Evolutionary conservation across 352 stramenopile genomes (phyloP), one percentile per base, ranked within the genome.

Genomic region (Hyaloperonospora arabidopsidis): DNA sequence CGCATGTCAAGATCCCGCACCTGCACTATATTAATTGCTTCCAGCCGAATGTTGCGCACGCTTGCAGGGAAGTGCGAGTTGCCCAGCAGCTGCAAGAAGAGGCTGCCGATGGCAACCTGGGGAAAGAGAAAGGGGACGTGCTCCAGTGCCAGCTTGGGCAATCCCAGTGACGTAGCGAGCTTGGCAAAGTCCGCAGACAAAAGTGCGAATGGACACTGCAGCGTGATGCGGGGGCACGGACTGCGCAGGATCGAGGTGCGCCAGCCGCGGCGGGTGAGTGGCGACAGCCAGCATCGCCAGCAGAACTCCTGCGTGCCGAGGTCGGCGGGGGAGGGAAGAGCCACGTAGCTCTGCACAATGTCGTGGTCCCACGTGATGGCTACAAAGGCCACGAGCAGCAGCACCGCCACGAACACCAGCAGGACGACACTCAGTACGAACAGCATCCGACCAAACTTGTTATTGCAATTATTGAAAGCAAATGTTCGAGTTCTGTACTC

Each of bases 61-160:
- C 71, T 82, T 17, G 66, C 52, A 2, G 83, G 83, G 52, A 93
- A 93, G 49, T 93, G 70, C 4, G 83, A 93, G 66, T 93, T 90
- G 19, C 79, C 83, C 18, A 90, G 58, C 35, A 93, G 55, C 53
- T 93, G 83, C 45, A 93, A 51, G 38, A 93, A 73, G 39, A 93
- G 50, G 17, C 76, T 78, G 22, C 79, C 82, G 18, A 67, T 53
- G 0, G 74, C 72, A 35, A 86, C 60, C 51, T 93, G 83, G 23
- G 83, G 83, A 44, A 90, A 84, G 17, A 90, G 67, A 61, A 88
- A 86, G 46, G 83, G 79, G 19, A 93, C 63, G 15, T 79, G 69
- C 60, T 88, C 78, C 39, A 93, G 68, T 52, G 74, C 57, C 28
- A 86, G 67, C 55, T 77, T 69, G 40, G 72, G 60, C 52, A 87